Base-by-base conservation (phyloP, 208 protist genomes). In the Phytomonas sp. region DNA sequence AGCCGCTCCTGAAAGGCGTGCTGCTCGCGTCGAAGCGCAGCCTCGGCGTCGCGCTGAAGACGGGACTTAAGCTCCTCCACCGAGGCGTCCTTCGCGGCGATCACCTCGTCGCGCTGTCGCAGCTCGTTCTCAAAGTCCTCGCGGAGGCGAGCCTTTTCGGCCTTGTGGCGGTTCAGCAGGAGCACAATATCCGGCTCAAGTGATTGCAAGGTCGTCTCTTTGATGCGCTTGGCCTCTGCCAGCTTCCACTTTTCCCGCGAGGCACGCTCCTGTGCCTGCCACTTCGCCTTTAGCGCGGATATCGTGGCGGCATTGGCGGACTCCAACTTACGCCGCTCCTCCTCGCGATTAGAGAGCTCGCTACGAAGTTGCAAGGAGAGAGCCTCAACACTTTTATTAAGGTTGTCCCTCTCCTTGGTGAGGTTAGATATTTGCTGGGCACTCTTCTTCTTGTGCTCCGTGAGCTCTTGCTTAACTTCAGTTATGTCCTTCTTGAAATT, bases 151-250 rank as follows among this genome's bases (percentile, higher is more conserved):
- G 88, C 84, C 76, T 94, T 96, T 70, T 97, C 92, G 5, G 92
- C 87, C 74, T 93, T 94, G 80, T 97, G 92, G 13, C 89, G 81
- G 62, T 95, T 94, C 46, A 97, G 79, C n/a, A 97, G 78, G 64
- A 96, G 78, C 56, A 94, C 89, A 67, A 97, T 97, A 64, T 97
- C 92, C 8, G 92, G 92, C 76, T 97, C 88, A 13, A 97, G 80
- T 15, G 92, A 91, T 77, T 96, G 91, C 62, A 97, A 73, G 30
- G 92, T 95, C 30, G 79, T 89, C 67, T 92, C 84, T 74, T 97
- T 97, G 71, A 97, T 97, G 30, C 84, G 80, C 71, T 91, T 94
- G 23, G 88, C 88, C 81, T 97, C 90, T 2, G 80, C 81, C 53
- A 92, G 75, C 53, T 83, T 81, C 90, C 92, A 97, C 75, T 89